Conservation (phyloP, 306 rosid species). For the Arachis hypogaea region DNA sequence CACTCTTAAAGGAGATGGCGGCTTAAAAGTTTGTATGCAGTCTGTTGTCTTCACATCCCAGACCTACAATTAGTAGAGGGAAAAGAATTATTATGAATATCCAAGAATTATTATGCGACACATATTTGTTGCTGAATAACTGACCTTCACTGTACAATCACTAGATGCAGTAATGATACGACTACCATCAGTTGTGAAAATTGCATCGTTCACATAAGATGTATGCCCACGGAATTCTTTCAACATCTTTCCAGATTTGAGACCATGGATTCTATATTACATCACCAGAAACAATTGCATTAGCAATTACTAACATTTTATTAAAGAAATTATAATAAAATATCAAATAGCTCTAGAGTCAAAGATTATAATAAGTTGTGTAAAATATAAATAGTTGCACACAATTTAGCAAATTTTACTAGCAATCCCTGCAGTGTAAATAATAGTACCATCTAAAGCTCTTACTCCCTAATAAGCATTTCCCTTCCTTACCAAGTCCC, state of each 20-base stretch:
- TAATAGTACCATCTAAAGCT: not conserved
- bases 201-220: conserved; percentile 93
- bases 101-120: not conserved
- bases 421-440: not conserved
- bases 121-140: conserved; percentile 29
- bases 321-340: conserved; percentile 14
- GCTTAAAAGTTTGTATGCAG: conserved; percentile 94
- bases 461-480: not conserved
- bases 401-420: conserved; percentile 10
- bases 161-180: conserved; percentile 95
- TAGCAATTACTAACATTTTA: conserved; percentile 26
- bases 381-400: not conserved
- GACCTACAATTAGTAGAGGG: conserved; percentile 55
- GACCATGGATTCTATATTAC: conserved; percentile 78
- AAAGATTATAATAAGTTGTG: conserved; percentile 16
- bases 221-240: conserved; percentile 98
- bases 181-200: conserved; percentile 83
- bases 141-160: conserved; percentile 95
- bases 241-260: conserved; percentile 91
- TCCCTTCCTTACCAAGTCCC: not conserved
- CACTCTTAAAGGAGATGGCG: conserved; percentile 98
- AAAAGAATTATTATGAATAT: conserved; percentile 18
- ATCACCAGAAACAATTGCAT: conserved; percentile 27
- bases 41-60: conserved; percentile 94
- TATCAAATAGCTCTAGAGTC: conserved; percentile 7